Base-by-base conservation (phyloP, 2,329 filamentous ascomycete species). In the Diaporthe ampelina region DNA sequence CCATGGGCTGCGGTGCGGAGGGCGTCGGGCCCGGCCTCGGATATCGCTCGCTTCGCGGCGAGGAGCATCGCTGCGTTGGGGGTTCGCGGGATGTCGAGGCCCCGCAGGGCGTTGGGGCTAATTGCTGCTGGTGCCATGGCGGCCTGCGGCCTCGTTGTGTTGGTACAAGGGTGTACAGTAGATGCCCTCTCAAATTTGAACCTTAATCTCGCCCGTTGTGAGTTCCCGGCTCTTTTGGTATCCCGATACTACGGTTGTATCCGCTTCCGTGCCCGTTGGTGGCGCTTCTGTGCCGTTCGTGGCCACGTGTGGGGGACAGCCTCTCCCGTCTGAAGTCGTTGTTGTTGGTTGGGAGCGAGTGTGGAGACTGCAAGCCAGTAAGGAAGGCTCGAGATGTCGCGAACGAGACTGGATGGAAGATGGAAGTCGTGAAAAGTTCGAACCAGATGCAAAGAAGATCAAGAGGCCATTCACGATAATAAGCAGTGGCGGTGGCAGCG, bases 1-100 rank as follows among this genome's bases (percentile, higher is more conserved):
- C 70, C 63, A 17, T 69, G 65, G n/a, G 73, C 73, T 19, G 75
- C 70, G 3, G 70, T 43, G 32, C 67, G 70, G 48, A 75, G 65
- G 45, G 29, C 67, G 32, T 72, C 65, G 40, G 73, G 70, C 0
- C 65, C 75, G 52, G 73, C 58, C n/a, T 56, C 35, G 61, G 70
- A 37, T n/a, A 75, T 48, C 40, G 57, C 58, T n/a, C 52, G 70
- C 35, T 67, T 73, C 0, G 74, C 72, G 5, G 65, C 74, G 26
- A 58, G 29, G 26, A 58, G 29, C 48, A 70, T 48, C 37, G 57
- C 61, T 1, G 70, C 61, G 50, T 45, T 74, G 26, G 63, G 71
- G 13, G n/a, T 24, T n/a, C n/a, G n/a, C n/a, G n/a, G n/a, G n/a
- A n/a, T n/a, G n/a, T n/a, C n/a, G n/a, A n/a, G n/a, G n/a, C n/a